Percentiles rank a stretch among this genome's conserved stretches.
Conservation (phyloP, 75 land plant genomes). For the Pinus taeda region DNA sequence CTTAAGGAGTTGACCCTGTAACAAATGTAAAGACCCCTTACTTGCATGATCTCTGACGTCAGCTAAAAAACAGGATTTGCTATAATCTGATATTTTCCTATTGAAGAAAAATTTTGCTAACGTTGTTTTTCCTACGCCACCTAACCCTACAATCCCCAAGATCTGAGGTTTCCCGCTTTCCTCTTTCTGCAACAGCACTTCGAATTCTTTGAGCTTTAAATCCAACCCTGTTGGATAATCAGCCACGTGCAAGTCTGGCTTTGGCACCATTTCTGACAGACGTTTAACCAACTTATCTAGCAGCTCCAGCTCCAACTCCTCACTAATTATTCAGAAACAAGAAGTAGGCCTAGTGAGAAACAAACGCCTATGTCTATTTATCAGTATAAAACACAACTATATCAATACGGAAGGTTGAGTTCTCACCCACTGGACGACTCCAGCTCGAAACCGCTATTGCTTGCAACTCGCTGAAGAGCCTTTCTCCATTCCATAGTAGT, state of each 20-base stretch:
- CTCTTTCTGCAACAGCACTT: too few relatives aligned
- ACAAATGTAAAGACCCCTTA: too few relatives aligned
- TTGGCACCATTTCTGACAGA: neutral
- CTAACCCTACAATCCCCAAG: neutral
- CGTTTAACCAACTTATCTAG: neutral
- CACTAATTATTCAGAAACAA: neutral
- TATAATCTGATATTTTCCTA: too few relatives aligned
- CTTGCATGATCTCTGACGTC: too few relatives aligned
- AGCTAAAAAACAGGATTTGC: too few relatives aligned
- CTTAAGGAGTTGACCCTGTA: too few relatives aligned
- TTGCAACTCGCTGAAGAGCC: too few relatives aligned
- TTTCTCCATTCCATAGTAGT: too few relatives aligned
- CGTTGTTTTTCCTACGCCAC: slow-evolving; percentile 6
- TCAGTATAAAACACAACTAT: neutral
- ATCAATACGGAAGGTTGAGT: neutral
- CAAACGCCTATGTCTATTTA: neutral
- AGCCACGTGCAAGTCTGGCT: neutral
- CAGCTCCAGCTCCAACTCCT: neutral
- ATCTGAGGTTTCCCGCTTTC: neutral
- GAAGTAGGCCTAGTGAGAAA: neutral
- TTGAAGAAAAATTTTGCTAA: neutral
- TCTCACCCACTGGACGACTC: neutral
- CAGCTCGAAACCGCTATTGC: neutral
- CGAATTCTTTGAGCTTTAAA: too few relatives aligned
- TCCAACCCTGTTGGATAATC: neutral